Conservation (phyloP, 2,329 filamentous ascomycete species). For the Nigrograna mackinnonii region DNA sequence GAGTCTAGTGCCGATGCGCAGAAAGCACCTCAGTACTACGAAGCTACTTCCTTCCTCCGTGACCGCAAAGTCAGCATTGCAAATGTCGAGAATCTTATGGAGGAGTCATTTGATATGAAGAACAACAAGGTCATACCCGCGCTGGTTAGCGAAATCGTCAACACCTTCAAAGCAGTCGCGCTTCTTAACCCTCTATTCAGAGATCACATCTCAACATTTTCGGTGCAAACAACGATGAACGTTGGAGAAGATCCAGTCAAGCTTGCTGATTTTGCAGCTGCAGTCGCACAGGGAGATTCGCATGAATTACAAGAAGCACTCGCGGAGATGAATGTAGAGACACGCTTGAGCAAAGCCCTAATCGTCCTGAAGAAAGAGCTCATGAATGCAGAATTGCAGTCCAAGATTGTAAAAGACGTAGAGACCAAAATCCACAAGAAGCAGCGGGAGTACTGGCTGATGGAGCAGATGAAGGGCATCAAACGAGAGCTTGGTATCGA, state of each 20-base stretch:
- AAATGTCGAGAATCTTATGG: conserved; percentile 89
- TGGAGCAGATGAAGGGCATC: conserved; percentile 99
- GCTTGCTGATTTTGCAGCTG: conserved; percentile 94
- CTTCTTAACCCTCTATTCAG: conserved; percentile 92
- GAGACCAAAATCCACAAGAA: conserved; percentile 97
- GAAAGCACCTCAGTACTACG: conserved; percentile 58
- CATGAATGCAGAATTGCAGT: conserved; percentile 96
- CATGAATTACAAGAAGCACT: conserved; percentile 91
- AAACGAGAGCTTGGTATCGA: conserved; percentile 93
- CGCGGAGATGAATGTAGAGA: conserved; percentile 85
- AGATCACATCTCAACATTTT: conserved; percentile 94
- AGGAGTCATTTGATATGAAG: conserved; percentile 87
- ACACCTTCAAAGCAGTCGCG: conserved; percentile 97
- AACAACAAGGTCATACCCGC: conserved; percentile 88
- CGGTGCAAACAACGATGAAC: conserved; percentile 80
- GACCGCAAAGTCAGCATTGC: conserved; percentile 93
- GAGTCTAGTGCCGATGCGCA: conserved; percentile 70
- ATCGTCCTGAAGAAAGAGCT: conserved; percentile 96
- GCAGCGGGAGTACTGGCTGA: conserved; percentile 96
- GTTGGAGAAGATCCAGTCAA: conserved; percentile 94
- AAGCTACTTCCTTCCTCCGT: conserved; percentile 87
- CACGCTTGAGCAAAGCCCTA: conserved; percentile 87
- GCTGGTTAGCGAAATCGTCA: conserved; percentile 96
- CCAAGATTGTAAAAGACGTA: conserved; percentile 97
- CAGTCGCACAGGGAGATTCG: conserved; percentile 84